phyloP scores from a whole-genome alignment of 768 basidiomycete species.

The Tylopilus vinaceipallidus region DNA sequence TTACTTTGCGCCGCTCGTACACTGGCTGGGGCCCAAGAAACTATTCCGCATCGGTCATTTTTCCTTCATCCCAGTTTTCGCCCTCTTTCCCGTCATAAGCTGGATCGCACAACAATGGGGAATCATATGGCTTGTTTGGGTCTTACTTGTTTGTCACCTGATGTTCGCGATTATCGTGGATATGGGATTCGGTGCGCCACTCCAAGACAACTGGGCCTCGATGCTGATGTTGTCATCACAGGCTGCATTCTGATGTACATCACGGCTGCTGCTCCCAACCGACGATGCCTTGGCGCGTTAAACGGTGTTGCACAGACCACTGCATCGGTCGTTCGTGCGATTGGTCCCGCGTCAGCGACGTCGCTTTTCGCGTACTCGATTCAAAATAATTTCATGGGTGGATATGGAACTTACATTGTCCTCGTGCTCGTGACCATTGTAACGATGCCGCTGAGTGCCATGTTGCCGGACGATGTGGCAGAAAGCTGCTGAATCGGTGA shows the following conservation, averaged over 20 bases:
- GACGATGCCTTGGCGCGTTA: slow-evolving; percentile 63
- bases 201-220: neutral
- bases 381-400: slow-evolving; percentile 35
- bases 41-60: slow-evolving; percentile 29
- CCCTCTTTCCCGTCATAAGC: slow-evolving; percentile 32
- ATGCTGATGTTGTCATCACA: slow-evolving; percentile 21
- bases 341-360: slow-evolving; percentile 33
- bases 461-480: slow-evolving; percentile 19
- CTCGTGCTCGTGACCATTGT: slow-evolving; percentile 15
- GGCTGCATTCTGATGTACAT: slow-evolving; percentile 74
- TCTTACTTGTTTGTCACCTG: slow-evolving; percentile 25
- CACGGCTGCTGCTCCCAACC: slow-evolving; percentile 62
- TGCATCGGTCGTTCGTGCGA: slow-evolving; percentile 30
- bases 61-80: slow-evolving; percentile 30
- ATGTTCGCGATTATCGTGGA: slow-evolving; percentile 21
- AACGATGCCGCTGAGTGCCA: slow-evolving; percentile 20
- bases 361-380: slow-evolving; percentile 40
- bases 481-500: slow-evolving; percentile 13
- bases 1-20: slow-evolving; percentile 32
- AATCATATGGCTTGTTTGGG: slow-evolving; percentile 27
- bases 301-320: slow-evolving; percentile 47
- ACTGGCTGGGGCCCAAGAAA: slow-evolving; percentile 30
- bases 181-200: slow-evolving; percentile 35
- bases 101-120: slow-evolving; percentile 26
- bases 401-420: slow-evolving; percentile 35